A percentile compares a stretch with the other conserved stretches of the same genome.
Evolutionary conservation across 805 yeast species (phyloP).

Genomic region (Ogataea trehaloabstinens): DNA sequence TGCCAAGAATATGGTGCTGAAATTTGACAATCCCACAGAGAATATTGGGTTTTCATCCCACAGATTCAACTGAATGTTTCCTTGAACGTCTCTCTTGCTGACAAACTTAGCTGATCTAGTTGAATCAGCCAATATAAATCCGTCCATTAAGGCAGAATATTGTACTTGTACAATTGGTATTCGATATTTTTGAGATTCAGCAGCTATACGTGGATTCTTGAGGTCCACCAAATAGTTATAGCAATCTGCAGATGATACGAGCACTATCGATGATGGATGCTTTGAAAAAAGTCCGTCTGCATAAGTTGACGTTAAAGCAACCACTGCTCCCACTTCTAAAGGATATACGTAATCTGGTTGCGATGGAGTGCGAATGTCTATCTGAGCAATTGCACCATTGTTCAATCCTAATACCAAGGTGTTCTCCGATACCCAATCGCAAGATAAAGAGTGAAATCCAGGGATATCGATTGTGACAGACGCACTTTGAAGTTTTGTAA

Average conservation of each 20-base stretch:
- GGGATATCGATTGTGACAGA: slow-evolving; percentile 21
- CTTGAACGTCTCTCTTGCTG: slow-evolving; percentile 20
- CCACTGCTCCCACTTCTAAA: slow-evolving; percentile 21
- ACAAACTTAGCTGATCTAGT: slow-evolving; percentile 15
- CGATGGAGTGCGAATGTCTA: slow-evolving; percentile 18
- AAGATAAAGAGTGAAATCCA: slow-evolving; percentile 18
- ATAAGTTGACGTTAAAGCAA: slow-evolving; percentile 21
- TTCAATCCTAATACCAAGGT: slow-evolving; percentile 25
- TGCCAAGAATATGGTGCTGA: slow-evolving; percentile 14
- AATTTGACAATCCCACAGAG: slow-evolving; percentile 14
- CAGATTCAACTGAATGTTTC: slow-evolving; percentile 6
- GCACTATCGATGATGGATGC: slow-evolving; percentile 10
- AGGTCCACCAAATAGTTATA: slow-evolving; percentile 20
- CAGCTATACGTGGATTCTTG: slow-evolving; percentile 11
- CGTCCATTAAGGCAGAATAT: slow-evolving; percentile 23
- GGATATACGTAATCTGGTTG: slow-evolving; percentile 25
- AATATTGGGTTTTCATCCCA: slow-evolving; percentile 20
- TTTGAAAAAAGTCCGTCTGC: slow-evolving; percentile 15
- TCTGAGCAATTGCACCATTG: slow-evolving; percentile 29
- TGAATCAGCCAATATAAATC: slow-evolving; percentile 19
- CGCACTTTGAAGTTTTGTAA: slow-evolving; percentile 12
- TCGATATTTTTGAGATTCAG: slow-evolving; percentile 15
- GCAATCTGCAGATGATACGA: slow-evolving; percentile 20
- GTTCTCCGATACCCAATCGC: slow-evolving; percentile 29
- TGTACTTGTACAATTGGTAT: slow-evolving; percentile 12